A percentile compares a stretch with the other conserved stretches of the same genome.
Evolutionary conservation across 116 monocot genomes (phyloP).

Genomic region (Phalaenopsis hybrid): DNA sequence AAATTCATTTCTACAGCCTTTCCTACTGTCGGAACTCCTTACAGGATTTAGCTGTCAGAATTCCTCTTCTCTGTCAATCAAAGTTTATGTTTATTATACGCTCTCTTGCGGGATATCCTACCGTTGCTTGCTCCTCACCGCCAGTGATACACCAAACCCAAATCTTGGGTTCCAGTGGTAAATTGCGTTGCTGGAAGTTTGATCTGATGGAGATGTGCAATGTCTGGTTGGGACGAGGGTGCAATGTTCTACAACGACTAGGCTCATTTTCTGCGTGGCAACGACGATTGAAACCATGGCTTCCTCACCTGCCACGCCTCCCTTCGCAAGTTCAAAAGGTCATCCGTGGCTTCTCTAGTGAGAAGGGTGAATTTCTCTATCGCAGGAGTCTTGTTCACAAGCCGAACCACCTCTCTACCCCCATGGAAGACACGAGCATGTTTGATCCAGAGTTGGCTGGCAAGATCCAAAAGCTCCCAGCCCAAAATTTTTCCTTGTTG

Average conservation of each 20-base stretch:
- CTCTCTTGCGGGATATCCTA: no score
- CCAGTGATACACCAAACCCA: no score
- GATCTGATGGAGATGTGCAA: background rate
- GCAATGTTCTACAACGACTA: conserved; percentile 95
- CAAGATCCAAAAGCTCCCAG: conserved; percentile 75
- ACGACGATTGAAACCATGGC: conserved; percentile 43
- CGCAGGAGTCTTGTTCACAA: conserved; percentile 81
- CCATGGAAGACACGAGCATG: conserved; percentile 71
- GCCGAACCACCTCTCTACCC: conserved; percentile 54
- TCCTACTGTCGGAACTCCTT: no score
- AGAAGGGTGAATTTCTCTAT: conserved; percentile 77
- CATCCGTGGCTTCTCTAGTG: conserved; percentile 77
- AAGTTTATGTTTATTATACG: no score
- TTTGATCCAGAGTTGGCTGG: conserved; percentile 85
- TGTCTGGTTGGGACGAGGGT: conserved; percentile 99
- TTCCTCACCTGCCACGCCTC: conserved; percentile 63
- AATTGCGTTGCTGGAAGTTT: no score
- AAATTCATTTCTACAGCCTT: no score
- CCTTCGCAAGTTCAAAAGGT: conserved; percentile 96
- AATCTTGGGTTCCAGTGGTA: no score
- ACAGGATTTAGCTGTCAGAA: no score
- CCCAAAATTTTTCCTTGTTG: conserved; percentile 86
- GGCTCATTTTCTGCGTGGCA: conserved; percentile 84
- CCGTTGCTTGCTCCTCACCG: no score
- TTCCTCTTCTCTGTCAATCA: no score